Base-by-base conservation (phyloP, 176 grass and related monocot genomes). In the Echinochloa phyllopogon region DNA sequence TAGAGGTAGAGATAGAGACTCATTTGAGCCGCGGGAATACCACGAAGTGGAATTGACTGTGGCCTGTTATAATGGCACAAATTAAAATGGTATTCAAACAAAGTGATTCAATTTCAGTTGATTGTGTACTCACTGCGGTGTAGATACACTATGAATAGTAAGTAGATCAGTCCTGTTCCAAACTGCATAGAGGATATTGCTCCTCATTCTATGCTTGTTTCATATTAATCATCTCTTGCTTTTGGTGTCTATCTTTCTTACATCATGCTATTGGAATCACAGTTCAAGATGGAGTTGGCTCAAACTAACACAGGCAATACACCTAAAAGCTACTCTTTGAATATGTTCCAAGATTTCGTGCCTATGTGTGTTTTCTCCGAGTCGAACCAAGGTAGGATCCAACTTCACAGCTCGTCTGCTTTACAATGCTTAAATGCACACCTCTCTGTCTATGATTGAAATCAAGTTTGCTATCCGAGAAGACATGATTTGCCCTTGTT, bases 251-350 rank as follows among this genome's bases (percentile, higher is more conserved):
- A 33, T 76, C 8, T 14, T 75, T 62, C 53, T 81, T 70, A 89
- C 87, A 76, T 36, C 29, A 13, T 85, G n/a, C 73, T 85, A 73
- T 82, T 69, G 25, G 65, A 81, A 78, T 89, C 36, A 44, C 95
- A 98, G 95, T 98, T 98, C 82, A 98, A 98, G 89, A 98, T 98
- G 95, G 92, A 98, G 85, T 89, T 95, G 92, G 87, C 90, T 75
- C 92, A 91, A 84, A 75, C 86, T 56, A 84, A 86, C 57, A 86
- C 89, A 56, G 93, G 88, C 24, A 89, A 95, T 86, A 90, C 86
- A 71, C 95, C 95, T 59, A 98, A 95, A 80, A 95, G 95, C 73
- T 98, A 98, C 87, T 91, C 89, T 75, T 82, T 95, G 49, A 98
- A 98, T 76, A 98, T 98, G 95, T 98, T 91, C 87, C 91, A 98